Conservation (phyloP, 1,284 basidiomycete species). For the Naganishia sp. region DNA sequence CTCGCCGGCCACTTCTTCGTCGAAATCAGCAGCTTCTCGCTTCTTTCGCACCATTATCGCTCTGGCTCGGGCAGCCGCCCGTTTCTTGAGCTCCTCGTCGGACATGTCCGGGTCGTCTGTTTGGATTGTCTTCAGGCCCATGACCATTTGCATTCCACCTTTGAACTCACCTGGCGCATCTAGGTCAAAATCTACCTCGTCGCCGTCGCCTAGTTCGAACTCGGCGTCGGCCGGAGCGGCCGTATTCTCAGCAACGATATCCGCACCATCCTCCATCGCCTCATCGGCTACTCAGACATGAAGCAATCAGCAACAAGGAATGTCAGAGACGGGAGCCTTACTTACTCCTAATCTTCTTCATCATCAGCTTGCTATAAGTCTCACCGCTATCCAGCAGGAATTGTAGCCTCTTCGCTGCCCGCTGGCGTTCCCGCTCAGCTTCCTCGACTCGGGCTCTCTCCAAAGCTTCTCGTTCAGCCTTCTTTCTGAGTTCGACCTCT, state of each 20-base stretch:
- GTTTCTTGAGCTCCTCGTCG: slow-evolving; percentile 27
- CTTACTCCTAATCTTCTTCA: slow-evolving; percentile 94
- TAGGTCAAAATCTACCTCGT: slow-evolving; percentile 81
- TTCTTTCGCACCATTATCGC: slow-evolving; percentile 33
- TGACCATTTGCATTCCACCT: no score
- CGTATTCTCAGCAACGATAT: slow-evolving; percentile 31
- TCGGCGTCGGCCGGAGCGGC: slow-evolving; percentile 35
- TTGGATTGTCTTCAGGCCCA: not conserved
- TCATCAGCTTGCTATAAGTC: slow-evolving; percentile 98
- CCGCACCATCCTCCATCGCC: slow-evolving; percentile 63
- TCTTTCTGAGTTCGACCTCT: slow-evolving; percentile 87
- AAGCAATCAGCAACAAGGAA: slow-evolving; percentile 7
- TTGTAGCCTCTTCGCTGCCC: slow-evolving; percentile 95
- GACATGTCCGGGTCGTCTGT: slow-evolving; percentile 32
- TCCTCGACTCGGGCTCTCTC: slow-evolving; percentile 91
- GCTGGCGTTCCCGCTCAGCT: slow-evolving; percentile 90
- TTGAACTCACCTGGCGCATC: slow-evolving; percentile 58
- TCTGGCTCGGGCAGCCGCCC: slow-evolving; percentile 33
- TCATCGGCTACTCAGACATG: slow-evolving; percentile 67
- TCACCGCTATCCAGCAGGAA: slow-evolving; percentile 99
- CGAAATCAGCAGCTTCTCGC: slow-evolving; percentile 33
- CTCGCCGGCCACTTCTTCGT: slow-evolving; percentile 30
- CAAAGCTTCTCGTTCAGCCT: slow-evolving; percentile 89
- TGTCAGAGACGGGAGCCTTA: not conserved
- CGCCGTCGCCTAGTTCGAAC: slow-evolving; percentile 63